Base-by-base conservation (phyloP, 345 rosid species). In the Corchorus capsularis region DNA sequence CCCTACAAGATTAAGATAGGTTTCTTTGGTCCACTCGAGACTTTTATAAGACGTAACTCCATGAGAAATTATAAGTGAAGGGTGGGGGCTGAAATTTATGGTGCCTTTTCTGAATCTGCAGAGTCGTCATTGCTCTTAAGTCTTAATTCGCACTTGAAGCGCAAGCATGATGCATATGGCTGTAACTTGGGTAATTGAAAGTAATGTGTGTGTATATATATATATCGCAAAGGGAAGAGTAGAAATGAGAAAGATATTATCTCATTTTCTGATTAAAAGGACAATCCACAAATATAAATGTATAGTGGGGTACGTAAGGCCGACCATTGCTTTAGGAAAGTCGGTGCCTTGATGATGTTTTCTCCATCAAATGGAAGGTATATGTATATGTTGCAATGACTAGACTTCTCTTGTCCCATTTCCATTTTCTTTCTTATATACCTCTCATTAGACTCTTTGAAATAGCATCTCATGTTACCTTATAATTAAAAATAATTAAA, bases 331-430 rank as follows among this genome's bases (percentile, higher is more conserved):
- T 74, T 79, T 81, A 64, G 54, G 57, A 82, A 76, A 75, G 83
- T 82, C 85, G 81, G 83, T 85, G 72, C 68, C 76, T 69, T 65
- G 77, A 55, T 69, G 74, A 77, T 71, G 68, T 69, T 69, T 57
- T 64, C 43, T 52, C 45, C 45, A 27, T 75, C 72, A 20, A 75
- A 20, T 57, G 66, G 72, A 75, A 64, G 64, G 53, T 49, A 53
- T 62, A 57, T 71, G 72, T 77, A 39, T 67, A 68, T 80, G 83
- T 75, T 78, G 74, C 77, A 59, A 64, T 72, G 84, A 78, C 81
- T 80, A 78, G 77, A 74, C 73, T 69, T 77, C 43, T 74, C 56
- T 82, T 84, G 80, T 84, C 83, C 70, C 71, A 22, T 46, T 72
- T 12, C 71, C 19, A 22, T 20, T n/a, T 63, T 43, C 8, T 43